Conservation (phyloP, 2,329 filamentous ascomycete genomes). For the Dendryphion nanum region DNA sequence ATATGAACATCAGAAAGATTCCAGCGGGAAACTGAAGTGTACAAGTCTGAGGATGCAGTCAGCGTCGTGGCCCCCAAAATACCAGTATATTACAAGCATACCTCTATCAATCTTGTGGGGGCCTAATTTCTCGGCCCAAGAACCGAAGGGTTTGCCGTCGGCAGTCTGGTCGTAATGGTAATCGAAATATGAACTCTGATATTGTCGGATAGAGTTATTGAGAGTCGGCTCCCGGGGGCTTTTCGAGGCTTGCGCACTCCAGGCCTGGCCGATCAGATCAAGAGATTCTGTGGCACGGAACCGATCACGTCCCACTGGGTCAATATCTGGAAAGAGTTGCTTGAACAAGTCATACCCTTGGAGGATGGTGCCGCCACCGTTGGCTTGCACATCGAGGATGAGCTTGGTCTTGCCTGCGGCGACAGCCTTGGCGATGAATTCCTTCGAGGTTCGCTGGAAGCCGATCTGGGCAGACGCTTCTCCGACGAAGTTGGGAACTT, state of each 20-base stretch:
- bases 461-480: conserved; percentile 13
- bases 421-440: conserved; percentile 43
- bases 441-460: conserved; percentile 43
- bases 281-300: conserved; percentile 51
- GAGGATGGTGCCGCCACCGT: conserved; percentile 59
- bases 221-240: conserved; percentile 30
- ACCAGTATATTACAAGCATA: conserved; percentile 4
- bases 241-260: conserved; percentile 31
- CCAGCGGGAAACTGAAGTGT: conserved; percentile 32
- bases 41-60: conserved; percentile 38
- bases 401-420: conserved; percentile 58
- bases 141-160: conserved; percentile 50
- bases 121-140: conserved; percentile 45
- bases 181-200: conserved; percentile 46
- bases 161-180: conserved; percentile 48
- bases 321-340: conserved; percentile 52
- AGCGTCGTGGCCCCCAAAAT: conserved; percentile 12
- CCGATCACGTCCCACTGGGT: conserved; percentile 52
- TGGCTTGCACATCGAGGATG: conserved; percentile 59
- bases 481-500: conserved; percentile 42
- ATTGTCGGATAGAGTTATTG: conserved; percentile 35
- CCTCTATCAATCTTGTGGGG: conserved; percentile 28
- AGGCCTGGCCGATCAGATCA: conserved; percentile 44
- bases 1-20: conserved; percentile 36
- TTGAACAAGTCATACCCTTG: conserved; percentile 63